Percentiles rank a stretch among this genome's conserved stretches.
These are phyloP conservation scores for Pythium monospermum DNA, from an alignment of 352 stramenopile genomes.

Conservation along the genomic window DNA sequence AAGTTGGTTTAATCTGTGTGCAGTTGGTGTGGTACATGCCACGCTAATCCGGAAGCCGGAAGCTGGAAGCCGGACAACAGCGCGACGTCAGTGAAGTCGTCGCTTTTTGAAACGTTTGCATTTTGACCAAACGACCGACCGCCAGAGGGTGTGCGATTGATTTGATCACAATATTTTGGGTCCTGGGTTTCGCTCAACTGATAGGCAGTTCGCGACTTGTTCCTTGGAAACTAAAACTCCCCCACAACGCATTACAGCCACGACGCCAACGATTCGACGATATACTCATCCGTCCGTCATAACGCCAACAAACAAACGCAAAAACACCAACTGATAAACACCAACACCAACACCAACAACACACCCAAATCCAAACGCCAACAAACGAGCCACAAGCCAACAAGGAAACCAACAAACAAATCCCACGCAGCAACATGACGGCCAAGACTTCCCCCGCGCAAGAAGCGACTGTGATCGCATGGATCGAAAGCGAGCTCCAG, in stretches of 20 bases:
- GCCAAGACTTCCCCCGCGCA: not conserved
- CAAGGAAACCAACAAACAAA: not conserved
- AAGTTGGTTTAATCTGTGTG: constrained; percentile 1
- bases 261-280: not conserved
- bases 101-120: too few species aligned
- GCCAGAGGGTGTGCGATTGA: not conserved
- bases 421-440: constrained; percentile 13
- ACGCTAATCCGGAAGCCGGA: too few species aligned
- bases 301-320: not conserved
- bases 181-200: too few species aligned
- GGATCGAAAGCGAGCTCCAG: constrained; percentile 54
- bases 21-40: constrained; percentile 7
- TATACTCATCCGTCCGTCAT: too few species aligned
- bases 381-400: not conserved
- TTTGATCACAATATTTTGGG: too few species aligned
- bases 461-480: constrained; percentile 34
- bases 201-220: too few species aligned
- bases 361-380: too few species aligned
- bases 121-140: too few species aligned
- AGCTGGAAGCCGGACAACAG: too few species aligned
- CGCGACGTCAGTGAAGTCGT: too few species aligned
- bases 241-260: constrained; percentile 1
- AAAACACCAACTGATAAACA: not conserved
- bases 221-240: too few species aligned
- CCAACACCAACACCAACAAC: too few species aligned